Evolutionary conservation across 169 alveolate genomes (phyloP).

Genomic region (Perkinsus marinus): DNA sequence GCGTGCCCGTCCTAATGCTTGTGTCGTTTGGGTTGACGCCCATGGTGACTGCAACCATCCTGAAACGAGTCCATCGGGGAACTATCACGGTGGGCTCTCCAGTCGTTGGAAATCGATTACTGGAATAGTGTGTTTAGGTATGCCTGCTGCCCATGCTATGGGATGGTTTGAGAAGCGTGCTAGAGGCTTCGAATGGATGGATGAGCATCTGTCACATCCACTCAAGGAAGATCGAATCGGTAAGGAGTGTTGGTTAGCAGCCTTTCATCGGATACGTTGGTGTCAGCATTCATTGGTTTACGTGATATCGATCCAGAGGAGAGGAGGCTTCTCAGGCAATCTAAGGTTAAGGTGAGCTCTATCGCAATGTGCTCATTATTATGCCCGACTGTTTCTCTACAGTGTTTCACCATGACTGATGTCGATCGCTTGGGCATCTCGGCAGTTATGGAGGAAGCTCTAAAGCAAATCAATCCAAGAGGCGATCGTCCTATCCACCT

Average conservation of each 20-base stretch:
- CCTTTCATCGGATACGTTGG: too few relatives aligned
- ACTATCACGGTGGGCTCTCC: not conserved
- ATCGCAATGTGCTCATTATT: not conserved
- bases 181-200: conserved; percentile 7
- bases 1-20: not conserved
- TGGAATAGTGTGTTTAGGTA: not conserved
- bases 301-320: conserved; percentile 7
- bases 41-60: conserved; percentile 6
- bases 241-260: not conserved
- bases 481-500: not conserved
- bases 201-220: not conserved
- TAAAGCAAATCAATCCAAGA: not conserved
- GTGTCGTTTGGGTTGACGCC: conserved; percentile 6
- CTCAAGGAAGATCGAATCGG: not conserved
- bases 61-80: not conserved
- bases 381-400: not conserved
- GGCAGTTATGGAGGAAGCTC: conserved; percentile 1
- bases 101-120: not conserved
- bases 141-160: conserved; percentile 10
- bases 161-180: conserved; percentile 2
- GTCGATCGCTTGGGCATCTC: not conserved
- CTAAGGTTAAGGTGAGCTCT: not conserved
- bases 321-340: not conserved
- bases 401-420: conserved; percentile 5
- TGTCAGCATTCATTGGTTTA: conserved; percentile 2